Percentiles rank a stretch among this genome's conserved stretches.
Evolutionary conservation across 371 early-diverging fungal species (phyloP).

Genomic region (Mortierella sp.): DNA sequence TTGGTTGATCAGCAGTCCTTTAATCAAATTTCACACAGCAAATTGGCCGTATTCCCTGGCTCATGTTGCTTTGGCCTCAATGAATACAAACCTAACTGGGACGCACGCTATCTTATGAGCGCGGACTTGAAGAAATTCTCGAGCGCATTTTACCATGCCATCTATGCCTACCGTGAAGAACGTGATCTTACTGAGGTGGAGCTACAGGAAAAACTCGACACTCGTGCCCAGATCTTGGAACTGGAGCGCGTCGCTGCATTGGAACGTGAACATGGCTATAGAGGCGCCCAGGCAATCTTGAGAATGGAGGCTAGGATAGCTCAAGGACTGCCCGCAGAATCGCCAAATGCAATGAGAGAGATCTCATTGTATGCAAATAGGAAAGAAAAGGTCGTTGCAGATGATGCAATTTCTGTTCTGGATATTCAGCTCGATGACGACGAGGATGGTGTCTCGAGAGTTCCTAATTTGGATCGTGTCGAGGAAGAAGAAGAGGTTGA

Average conservation of each 20-base stretch:
- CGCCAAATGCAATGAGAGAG: constrained; percentile 42
- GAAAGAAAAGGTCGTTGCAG: constrained; percentile 50
- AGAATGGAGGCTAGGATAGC: constrained; percentile 53
- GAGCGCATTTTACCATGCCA: constrained; percentile 50
- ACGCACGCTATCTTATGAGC: constrained; percentile 37
- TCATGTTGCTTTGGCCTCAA: constrained; percentile 51
- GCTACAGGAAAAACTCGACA: constrained; percentile 42
- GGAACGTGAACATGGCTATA: constrained; percentile 48
- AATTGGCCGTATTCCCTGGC: constrained; percentile 49
- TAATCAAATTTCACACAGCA: constrained; percentile 53
- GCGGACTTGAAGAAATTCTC: constrained; percentile 41
- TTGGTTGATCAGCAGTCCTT: constrained; percentile 42
- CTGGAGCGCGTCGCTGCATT: constrained; percentile 38
- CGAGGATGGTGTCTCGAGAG: constrained; percentile 19
- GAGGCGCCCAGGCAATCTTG: constrained; percentile 43
- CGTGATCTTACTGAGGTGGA: constrained; percentile 46
- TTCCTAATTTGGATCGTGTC: constrained; percentile 36
- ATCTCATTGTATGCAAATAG: constrained; percentile 47
- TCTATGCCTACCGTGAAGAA: constrained; percentile 55
- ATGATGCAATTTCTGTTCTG: constrained; percentile 50
- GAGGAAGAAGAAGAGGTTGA: constrained; percentile 40
- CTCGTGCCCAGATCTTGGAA: constrained; percentile 36
- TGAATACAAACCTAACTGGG: constrained; percentile 50
- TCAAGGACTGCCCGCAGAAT: constrained; percentile 53
- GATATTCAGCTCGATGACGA: constrained; percentile 47